Conservation (phyloP, 345 rosid species). For the Erysimum cheiranthoides region DNA sequence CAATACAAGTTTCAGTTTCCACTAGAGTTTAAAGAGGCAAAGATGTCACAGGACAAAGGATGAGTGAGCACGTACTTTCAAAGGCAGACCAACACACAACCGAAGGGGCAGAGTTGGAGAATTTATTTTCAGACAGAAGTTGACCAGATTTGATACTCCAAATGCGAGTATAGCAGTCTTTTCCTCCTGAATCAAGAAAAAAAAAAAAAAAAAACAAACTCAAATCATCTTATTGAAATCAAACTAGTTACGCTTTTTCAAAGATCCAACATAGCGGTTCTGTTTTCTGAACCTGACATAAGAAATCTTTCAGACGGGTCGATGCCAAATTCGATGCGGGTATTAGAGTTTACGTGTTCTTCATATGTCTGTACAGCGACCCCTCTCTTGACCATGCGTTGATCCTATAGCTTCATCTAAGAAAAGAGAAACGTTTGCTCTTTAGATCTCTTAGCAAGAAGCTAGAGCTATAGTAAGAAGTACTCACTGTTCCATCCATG, state of each 20-base stretch:
- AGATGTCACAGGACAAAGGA: slow-evolving; percentile 23
- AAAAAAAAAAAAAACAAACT: neutral
- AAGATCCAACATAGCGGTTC: neutral
- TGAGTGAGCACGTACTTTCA: slow-evolving; percentile 49
- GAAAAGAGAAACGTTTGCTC: slow-evolving; percentile 15
- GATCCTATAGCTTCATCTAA: slow-evolving; percentile 89
- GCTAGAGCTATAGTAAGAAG: slow-evolving; percentile 11
- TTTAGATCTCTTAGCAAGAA: slow-evolving; percentile 12
- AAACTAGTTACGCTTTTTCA: neutral
- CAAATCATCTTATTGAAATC: neutral
- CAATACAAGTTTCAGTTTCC: slow-evolving; percentile 30
- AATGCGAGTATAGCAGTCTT: slow-evolving; percentile 67
- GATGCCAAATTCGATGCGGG: slow-evolving; percentile 68
- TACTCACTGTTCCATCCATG: slow-evolving; percentile 86
- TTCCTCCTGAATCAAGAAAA: slow-evolving; percentile 62
- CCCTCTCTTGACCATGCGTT: slow-evolving; percentile 64
- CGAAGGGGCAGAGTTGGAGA: slow-evolving; percentile 56
- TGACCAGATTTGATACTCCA: slow-evolving; percentile 93
- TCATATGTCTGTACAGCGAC: slow-evolving; percentile 78
- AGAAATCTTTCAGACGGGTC: slow-evolving; percentile 85
- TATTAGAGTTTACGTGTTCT: slow-evolving; percentile 84
- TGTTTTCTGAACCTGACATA: slow-evolving; percentile 62
- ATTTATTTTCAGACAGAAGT: slow-evolving; percentile 64
- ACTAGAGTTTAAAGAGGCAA: neutral
- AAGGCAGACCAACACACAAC: slow-evolving; percentile 58